Evolutionary conservation across 352 stramenopile species (phyloP).

Genomic region (Poterioochromonas sp.): DNA sequence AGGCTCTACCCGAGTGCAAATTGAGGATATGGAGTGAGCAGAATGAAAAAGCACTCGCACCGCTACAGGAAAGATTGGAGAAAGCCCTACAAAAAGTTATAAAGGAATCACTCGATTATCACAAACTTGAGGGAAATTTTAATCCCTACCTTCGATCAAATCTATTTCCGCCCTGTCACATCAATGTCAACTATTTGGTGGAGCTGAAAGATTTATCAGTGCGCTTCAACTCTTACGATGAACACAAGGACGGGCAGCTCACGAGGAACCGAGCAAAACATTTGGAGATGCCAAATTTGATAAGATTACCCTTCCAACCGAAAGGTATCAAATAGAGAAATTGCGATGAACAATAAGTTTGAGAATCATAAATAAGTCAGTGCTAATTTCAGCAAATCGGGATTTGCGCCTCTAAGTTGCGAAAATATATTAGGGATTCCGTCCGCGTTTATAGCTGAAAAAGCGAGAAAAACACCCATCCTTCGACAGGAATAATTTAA

Average conservation of each 20-base stretch:
- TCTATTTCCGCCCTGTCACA: background rate
- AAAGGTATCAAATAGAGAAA: no score
- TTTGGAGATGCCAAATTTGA: no score
- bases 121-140: background rate
- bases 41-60: no score
- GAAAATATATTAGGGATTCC: slow-evolving; percentile 3
- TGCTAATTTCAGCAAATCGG: background rate
- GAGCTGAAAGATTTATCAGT: background rate
- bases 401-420: background rate
- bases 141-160: background rate
- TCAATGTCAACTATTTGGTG: slow-evolving; percentile 6
- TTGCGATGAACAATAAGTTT: no score
- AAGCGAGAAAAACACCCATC: background rate
- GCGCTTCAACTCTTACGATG: background rate
- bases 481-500: background rate
- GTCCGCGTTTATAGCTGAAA: slow-evolving; percentile 4
- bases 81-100: no score
- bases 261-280: no score
- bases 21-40: no score
- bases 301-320: no score
- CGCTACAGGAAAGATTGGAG: no score
- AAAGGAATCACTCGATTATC: no score
- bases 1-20: no score
- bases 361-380: background rate
- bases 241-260: background rate